Evolutionary conservation across 1,139 yeast genomes (phyloP), one percentile per base, ranked within the genome.

Genomic region (Yamadazyma jaroonii): DNA sequence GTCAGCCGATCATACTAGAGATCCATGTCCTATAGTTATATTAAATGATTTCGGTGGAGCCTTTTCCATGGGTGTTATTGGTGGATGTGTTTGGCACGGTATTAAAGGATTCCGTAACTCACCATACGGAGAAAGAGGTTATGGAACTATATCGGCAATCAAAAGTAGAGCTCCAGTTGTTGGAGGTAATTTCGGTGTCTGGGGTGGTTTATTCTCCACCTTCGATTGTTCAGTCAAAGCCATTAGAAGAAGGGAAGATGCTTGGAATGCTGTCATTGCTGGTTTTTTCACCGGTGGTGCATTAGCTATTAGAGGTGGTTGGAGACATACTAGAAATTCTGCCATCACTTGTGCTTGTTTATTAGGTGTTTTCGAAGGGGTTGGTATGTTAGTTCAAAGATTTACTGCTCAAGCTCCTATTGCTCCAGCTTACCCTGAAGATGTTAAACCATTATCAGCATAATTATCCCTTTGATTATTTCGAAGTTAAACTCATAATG

Each of bases 231-330:
- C 92, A 21, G 96, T 92, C 37, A 92, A 92, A 66, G 96, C 94
- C 2, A 79, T 92, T 29, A 85, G 99, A 71, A 85, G 87, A 65
- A 87, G 97, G 70, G 99, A 92, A 66, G 99, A 92, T 62, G 96
- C 97, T 8, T 87, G 95, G 86, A 92, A 92, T 62, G 97, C 97
- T 44, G 92, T 92, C 54, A 84, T 92, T 60, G 97, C 98, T 25
- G 98, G 99, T 40, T 90, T 94, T 63, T 88, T 88, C 73, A 90
- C 96, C 36, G 99, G 99, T 74, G 99, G 98, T 53, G 82, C 97
- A 11, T 74, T 92, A 52, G 98, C 98, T 44, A 80, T 94, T 52
- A 87, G 99, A 79, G 97, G 98, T 53, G 99, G 98, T 38, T 88
- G 96, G 92, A 87, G 81, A 70, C 97, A 90, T 62, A 87, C 96